phyloP scores from a whole-genome alignment of 495 filamentous ascomycete species.

The Aspergillus haitiensis region DNA sequence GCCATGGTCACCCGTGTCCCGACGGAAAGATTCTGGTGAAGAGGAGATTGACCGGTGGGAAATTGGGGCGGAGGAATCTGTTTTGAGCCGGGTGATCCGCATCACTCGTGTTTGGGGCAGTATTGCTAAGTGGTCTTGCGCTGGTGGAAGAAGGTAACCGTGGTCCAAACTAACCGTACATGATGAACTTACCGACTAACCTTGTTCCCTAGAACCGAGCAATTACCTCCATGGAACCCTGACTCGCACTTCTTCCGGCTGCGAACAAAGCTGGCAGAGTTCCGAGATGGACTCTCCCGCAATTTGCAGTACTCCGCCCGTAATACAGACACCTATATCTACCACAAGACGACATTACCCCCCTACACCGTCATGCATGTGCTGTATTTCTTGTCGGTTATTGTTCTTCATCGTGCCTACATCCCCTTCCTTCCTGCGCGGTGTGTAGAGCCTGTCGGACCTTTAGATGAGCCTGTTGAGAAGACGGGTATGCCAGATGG shows the following conservation, averaged over 20 bases:
- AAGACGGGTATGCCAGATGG: conserved; percentile 51
- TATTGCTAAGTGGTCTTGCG: conserved; percentile 73
- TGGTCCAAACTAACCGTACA: background rate
- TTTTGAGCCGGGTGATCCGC: conserved; percentile 73
- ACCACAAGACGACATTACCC: conserved; percentile 63
- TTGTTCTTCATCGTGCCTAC: conserved; percentile 79
- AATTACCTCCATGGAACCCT: conserved; percentile 61
- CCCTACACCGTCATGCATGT: conserved; percentile 78
- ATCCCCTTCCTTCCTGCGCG: conserved; percentile 78
- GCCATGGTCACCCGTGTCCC: conserved; percentile 50
- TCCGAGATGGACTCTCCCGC: conserved; percentile 65
- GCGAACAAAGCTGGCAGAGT: conserved; percentile 58
- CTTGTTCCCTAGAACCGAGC: conserved; percentile 38
- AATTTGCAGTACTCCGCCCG: conserved; percentile 68
- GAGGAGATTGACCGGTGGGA: conserved; percentile 64
- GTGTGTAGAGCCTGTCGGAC: conserved; percentile 66
- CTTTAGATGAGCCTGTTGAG: conserved; percentile 66
- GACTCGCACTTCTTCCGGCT: conserved; percentile 64
- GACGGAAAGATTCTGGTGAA: conserved; percentile 64
- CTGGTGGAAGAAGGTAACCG: conserved; percentile 61
- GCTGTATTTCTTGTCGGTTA: conserved; percentile 71
- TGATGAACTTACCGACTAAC: conserved; percentile 3
- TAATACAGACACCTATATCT: conserved; percentile 78
- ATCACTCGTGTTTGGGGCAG: conserved; percentile 77
- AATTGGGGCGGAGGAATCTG: conserved; percentile 62